Conservation (phyloP, 495 filamentous ascomycete species). For the Talaromyces stipitatus region DNA sequence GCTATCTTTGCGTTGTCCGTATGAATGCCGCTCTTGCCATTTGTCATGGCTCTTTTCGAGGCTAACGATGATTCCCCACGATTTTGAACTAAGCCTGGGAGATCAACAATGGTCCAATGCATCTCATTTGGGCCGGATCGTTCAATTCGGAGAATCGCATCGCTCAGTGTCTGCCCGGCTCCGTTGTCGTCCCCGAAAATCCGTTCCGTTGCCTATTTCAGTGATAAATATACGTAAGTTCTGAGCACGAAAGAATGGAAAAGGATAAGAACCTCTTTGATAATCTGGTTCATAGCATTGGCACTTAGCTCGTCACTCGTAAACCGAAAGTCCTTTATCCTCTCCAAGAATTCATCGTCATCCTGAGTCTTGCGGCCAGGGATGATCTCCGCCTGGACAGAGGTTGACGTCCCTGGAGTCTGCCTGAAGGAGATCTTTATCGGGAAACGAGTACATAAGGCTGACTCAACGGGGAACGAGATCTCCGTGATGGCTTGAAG, state of each 20-base stretch:
- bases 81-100: constrained; percentile 1
- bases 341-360: constrained; percentile 1
- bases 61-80: not conserved
- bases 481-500: constrained; percentile 60
- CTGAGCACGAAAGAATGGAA: not conserved
- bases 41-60: not conserved
- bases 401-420: not conserved
- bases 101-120: constrained; percentile 5
- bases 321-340: not conserved
- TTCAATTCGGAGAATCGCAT: constrained; percentile 1
- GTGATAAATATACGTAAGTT: not conserved
- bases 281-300: not conserved
- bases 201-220: not conserved
- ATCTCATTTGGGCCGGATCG: constrained; percentile 3
- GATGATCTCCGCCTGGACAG: not conserved
- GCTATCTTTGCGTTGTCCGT: constrained; percentile 1
- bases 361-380: not conserved
- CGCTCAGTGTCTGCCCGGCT: not conserved
- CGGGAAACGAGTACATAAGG: constrained; percentile 55
- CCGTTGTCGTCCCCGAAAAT: not conserved
- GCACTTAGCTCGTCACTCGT: not conserved
- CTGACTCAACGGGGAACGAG: constrained; percentile 52
- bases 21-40: not conserved
- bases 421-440: constrained; percentile 32
- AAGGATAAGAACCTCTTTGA: not conserved